Conservation (phyloP, 2,329 filamentous ascomycete species). For the Myriosclerotinia scirpicola region DNA sequence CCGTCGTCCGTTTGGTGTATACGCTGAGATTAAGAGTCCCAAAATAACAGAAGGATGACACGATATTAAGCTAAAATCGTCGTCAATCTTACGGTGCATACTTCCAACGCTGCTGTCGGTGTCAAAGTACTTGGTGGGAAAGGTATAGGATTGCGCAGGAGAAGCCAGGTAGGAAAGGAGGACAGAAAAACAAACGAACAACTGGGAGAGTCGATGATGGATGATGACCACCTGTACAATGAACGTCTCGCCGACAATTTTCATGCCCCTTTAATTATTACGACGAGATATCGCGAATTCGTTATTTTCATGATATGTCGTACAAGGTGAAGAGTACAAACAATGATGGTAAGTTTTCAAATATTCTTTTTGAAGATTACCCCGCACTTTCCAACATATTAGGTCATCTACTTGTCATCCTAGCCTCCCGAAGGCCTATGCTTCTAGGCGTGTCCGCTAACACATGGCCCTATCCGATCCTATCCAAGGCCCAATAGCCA, state of each 20-base stretch:
- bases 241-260: too few relatives aligned
- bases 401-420: too few relatives aligned
- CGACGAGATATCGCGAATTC: neutral
- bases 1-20: neutral
- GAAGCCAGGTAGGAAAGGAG: neutral
- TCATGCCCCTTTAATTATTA: fast-evolving
- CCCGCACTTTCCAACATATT: neutral
- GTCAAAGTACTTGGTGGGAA: neutral
- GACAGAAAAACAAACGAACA: neutral
- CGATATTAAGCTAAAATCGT: neutral
- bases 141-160: neutral
- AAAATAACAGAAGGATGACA: neutral
- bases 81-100: neutral
- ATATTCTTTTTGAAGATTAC: neutral
- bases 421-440: neutral
- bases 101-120: neutral
- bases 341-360: neutral
- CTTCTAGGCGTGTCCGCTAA: neutral
- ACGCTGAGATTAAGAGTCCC: neutral
- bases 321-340: neutral
- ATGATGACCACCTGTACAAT: neutral
- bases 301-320: neutral
- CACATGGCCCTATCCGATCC: too few relatives aligned
- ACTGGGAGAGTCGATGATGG: neutral
- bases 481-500: too few relatives aligned